phyloP scores from a whole-genome alignment of 1,139 yeast species.

The Pneumocystis oryctolagi region DNA sequence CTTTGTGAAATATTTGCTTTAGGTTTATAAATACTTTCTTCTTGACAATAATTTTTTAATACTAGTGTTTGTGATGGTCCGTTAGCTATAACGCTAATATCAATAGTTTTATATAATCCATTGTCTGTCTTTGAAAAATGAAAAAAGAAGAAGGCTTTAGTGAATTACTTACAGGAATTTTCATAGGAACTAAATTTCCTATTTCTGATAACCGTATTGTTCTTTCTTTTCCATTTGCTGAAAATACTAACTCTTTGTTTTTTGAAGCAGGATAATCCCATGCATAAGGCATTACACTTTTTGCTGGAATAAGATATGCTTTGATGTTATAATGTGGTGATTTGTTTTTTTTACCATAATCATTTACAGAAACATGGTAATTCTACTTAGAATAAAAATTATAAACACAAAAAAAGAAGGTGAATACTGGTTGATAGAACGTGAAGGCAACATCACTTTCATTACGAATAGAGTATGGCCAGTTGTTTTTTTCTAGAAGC shows the following conservation, averaged over 20 bases:
- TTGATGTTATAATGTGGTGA: conserved; percentile 1
- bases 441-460: conserved; percentile 73
- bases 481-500: conserved; percentile 54
- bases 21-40: conserved; percentile 3
- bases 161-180: conserved; percentile 22
- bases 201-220: conserved; percentile 78
- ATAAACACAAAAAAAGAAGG: background rate
- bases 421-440: conserved; percentile 48
- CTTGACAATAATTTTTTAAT: conserved; percentile 65
- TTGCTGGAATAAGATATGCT: conserved; percentile 60
- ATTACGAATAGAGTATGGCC: conserved; percentile 91
- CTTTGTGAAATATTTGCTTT: conserved; percentile 55
- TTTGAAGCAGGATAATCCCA: conserved; percentile 94
- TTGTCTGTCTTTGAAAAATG: conserved; percentile 6
- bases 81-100: conserved; percentile 85
- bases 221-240: conserved; percentile 57
- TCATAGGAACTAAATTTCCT: conserved; percentile 79
- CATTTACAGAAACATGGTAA: conserved; percentile 11
- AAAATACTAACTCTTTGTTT: conserved; percentile 61
- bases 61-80: conserved; percentile 87
- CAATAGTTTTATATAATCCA: conserved; percentile 37
- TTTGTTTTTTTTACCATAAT: conserved; percentile 7
- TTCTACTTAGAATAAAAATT: conserved; percentile 6
- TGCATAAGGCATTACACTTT: conserved; percentile 94
- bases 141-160: background rate